Percentiles rank a stretch among this genome's conserved stretches.
Conservation (phyloP, 345 rosid genomes). For the Ceriops tagal region DNA sequence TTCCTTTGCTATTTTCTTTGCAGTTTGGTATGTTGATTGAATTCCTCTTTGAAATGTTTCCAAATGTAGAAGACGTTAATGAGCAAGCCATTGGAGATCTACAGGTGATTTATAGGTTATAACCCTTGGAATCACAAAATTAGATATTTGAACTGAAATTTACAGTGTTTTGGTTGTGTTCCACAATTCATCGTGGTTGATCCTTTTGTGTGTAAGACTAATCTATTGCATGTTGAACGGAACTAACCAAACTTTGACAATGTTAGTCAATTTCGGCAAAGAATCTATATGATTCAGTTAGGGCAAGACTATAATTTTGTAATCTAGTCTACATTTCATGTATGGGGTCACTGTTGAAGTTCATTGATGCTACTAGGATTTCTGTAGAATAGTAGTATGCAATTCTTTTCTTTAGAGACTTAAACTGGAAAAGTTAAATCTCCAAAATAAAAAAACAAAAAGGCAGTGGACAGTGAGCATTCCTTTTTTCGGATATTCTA, state of each 20-base stretch:
- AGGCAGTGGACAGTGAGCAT: too few relatives aligned
- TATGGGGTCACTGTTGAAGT: too few relatives aligned
- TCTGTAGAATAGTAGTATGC: too few relatives aligned
- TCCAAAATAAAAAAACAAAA: too few relatives aligned
- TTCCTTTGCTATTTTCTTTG: constrained; percentile 21
- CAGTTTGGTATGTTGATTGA: constrained; percentile 99
- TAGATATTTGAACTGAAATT: not conserved
- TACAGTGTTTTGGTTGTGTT: not conserved
- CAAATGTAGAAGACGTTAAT: constrained; percentile 58
- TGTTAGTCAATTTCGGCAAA: not conserved
- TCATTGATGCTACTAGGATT: too few relatives aligned
- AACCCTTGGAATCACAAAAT: not conserved
- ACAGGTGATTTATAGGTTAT: constrained; percentile 53
- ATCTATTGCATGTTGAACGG: too few relatives aligned
- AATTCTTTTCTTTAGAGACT: too few relatives aligned
- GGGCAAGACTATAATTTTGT: not conserved
- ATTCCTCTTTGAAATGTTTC: constrained; percentile 74
- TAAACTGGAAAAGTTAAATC: too few relatives aligned
- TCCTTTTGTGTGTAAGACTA: not conserved
- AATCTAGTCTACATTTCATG: not conserved
- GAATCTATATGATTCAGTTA: not conserved
- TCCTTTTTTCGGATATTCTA: too few relatives aligned
- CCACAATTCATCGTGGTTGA: not conserved
- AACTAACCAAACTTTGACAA: not conserved
- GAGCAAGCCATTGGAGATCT: constrained; percentile 87